Evolutionary conservation across 2,329 filamentous ascomycete species (phyloP), one percentile per base, ranked within the genome.

Genomic region (Verruconis gallopava): DNA sequence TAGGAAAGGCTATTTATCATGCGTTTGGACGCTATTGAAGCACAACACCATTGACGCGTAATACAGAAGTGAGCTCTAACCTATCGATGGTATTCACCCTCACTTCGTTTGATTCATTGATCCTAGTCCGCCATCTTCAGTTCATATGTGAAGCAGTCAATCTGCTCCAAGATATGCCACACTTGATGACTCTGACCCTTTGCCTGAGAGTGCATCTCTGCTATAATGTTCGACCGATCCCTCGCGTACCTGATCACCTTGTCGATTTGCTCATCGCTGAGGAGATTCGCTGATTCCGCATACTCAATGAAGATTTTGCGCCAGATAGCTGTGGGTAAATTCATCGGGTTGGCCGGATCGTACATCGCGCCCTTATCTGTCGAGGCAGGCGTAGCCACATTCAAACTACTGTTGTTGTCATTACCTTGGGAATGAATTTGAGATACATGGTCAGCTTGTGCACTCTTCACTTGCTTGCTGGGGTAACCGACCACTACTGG

Each of bases 121-220:
- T n/a, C n/a, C n/a, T n/a, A n/a, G n/a, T n/a, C 38, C 17, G 12
- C 30, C 38, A 40, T 40, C 20, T 40, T 36, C 20, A 49, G 21
- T 20, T 57, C 51, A 48, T 65, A 65, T 12, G 50, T 49, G 36
- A 64, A 48, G 47, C 62, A 65, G 5, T 50, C 53, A 37, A 62
- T 57, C 13, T 47, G 47, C 37, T 65, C 58, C 22, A 66, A 54
- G 40, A 65, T 44, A 47, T 53, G 55, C 56, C 56, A 59, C 12
- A 59, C 53, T 52, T 63, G 61, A 21, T 51, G 50, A 37, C 53
- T 55, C 21, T 54, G 48, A 33, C 56, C 53, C 51, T 58, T 58
- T 42, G 53, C 59, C 39, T 50, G 50, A 50, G 53, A 56, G 35
- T 57, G 56, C 42, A 48, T 49, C 49, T 57, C 59, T 25, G 43